Conservation (phyloP, 2,329 filamentous ascomycete genomes). For the Alternaria sp. region DNA sequence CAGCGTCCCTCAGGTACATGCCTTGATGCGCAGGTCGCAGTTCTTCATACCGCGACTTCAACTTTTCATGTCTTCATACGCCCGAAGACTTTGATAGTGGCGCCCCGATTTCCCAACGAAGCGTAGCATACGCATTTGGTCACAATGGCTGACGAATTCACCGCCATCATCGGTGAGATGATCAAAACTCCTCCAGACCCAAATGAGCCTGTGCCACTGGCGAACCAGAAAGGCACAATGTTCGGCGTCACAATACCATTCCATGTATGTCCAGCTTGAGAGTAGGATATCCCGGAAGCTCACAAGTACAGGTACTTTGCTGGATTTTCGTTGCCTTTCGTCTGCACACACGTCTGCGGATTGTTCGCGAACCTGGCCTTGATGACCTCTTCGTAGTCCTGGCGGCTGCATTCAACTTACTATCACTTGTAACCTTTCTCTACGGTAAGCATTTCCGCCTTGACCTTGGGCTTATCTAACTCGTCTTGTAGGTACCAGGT, state of each 20-base stretch:
- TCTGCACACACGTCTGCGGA: constrained; percentile 36
- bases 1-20: neutral
- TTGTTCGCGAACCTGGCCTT: constrained; percentile 43
- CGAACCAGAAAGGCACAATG: constrained; percentile 33
- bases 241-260: constrained; percentile 42
- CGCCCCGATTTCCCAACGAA: neutral
- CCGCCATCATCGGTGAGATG: constrained; percentile 26
- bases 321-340: constrained; percentile 39
- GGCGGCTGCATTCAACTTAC: constrained; percentile 35
- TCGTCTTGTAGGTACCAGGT: constrained; percentile 26
- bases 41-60: neutral
- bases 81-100: neutral
- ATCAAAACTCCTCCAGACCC: constrained; percentile 33
- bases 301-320: constrained; percentile 31
- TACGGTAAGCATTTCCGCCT: constrained; percentile 20
- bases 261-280: constrained; percentile 26
- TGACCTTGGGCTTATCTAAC: constrained; percentile 9
- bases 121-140: neutral
- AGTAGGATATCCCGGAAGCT: neutral
- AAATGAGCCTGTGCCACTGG: constrained; percentile 30
- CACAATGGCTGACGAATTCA: constrained; percentile 20
- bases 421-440: constrained; percentile 31
- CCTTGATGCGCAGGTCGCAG: constrained; percentile 1
- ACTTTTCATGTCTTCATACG: neutral
- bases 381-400: constrained; percentile 47